phyloP scores from a whole-genome alignment of 129 eudicot species.

The Flaveria robusta region DNA sequence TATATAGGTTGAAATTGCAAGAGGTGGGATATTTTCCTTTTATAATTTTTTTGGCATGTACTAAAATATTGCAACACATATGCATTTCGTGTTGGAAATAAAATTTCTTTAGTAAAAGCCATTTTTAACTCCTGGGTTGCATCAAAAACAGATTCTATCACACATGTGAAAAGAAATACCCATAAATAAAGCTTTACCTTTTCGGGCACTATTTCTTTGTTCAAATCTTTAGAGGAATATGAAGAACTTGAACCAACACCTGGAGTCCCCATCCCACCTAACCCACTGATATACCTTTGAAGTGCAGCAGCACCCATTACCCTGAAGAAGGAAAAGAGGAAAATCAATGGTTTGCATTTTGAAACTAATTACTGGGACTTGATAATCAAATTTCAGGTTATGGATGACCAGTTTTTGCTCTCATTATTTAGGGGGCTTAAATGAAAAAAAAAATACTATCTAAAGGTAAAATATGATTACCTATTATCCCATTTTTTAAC shows the following conservation, averaged over 20 bases:
- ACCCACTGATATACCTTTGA: conserved; percentile 82
- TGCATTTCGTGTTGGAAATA: background rate
- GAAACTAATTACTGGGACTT: background rate
- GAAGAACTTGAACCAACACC: conserved; percentile 97
- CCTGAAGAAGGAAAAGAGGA: conserved; percentile 42
- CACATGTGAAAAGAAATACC: background rate
- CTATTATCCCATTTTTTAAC: background rate
- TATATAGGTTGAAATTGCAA: background rate
- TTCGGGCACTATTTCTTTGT: conserved; percentile 85
- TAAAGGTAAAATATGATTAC: background rate
- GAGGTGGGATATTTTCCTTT: background rate
- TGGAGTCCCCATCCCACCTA: conserved; percentile 86
- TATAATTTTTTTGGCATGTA: background rate
- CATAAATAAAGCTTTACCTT: conserved; percentile 50
- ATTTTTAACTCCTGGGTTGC: background rate
- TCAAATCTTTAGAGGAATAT: conserved; percentile 82
- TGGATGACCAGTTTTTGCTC: background rate
- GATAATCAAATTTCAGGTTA: background rate
- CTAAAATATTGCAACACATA: background rate
- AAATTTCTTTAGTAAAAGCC: background rate
- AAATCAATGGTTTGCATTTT: background rate
- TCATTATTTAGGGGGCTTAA: background rate
- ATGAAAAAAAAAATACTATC: background rate
- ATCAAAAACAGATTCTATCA: background rate
- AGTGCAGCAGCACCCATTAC: conserved; percentile 87